These are phyloP conservation scores for Apophysomyces variabilis DNA, from an alignment of 371 early-diverging fungal genomes.

Conservation along the genomic window DNA sequence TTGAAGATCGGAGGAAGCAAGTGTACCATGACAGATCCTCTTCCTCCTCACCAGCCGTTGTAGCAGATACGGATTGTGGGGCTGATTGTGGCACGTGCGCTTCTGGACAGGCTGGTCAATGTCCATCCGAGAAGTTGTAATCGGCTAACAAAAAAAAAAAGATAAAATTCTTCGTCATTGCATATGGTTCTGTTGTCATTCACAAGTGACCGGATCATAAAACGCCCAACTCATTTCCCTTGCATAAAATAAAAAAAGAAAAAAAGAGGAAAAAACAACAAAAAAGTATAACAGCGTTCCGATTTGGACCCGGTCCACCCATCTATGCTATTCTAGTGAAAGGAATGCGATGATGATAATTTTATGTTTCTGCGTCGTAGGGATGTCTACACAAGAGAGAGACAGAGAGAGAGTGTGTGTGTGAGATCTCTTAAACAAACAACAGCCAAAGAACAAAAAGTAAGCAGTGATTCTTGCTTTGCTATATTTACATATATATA, in stretches of 20 bases:
- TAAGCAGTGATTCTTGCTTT: too few relatives aligned
- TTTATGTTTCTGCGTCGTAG: too few relatives aligned
- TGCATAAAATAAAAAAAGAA: not conserved
- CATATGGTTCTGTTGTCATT: too few relatives aligned
- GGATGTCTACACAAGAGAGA: too few relatives aligned
- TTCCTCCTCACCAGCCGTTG: too few relatives aligned
- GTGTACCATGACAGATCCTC: too few relatives aligned
- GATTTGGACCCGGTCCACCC: conserved; percentile 1
- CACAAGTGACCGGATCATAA: conserved; percentile 3
- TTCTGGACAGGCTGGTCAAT: conserved; percentile 6
- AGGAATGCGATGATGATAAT: not conserved
- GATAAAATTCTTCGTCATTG: not conserved
- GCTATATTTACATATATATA: too few relatives aligned
- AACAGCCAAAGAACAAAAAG: too few relatives aligned
- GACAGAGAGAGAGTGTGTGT: too few relatives aligned
- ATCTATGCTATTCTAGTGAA: not conserved
- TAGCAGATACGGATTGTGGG: conserved; percentile 4
- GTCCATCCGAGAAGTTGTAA: conserved; percentile 1
- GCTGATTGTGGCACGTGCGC: conserved; percentile 1
- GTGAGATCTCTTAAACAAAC: too few relatives aligned
- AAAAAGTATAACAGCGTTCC: not conserved
- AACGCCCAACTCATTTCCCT: not conserved
- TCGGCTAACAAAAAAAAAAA: not conserved
- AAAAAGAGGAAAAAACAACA: too few relatives aligned
- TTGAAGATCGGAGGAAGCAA: conserved; percentile 19